Base-by-base conservation (phyloP, 495 filamentous ascomycete species). In the Bryoglossum gracile region DNA sequence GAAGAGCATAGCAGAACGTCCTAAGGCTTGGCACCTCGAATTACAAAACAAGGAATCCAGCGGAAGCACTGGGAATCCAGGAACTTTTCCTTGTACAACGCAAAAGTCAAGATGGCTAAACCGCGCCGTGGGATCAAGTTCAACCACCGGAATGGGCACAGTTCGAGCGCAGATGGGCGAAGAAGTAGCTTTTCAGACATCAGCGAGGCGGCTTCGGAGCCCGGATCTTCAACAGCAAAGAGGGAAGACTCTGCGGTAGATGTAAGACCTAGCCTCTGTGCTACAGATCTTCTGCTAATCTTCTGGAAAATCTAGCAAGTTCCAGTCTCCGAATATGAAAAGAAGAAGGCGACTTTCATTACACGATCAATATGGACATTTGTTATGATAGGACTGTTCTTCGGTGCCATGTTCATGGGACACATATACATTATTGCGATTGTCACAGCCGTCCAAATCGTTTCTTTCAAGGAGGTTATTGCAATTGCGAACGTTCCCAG, bases 401-500 rank as follows among this genome's bases (percentile, higher is more conserved):
- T 96, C 71, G 76, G 76, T 38, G 78, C 85, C 50, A 80, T 99
- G 70, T 90, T 95, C 64, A 84, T 87, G 37, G 94, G 94, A 30
- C 94, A 99, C 63, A 89, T 99, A 62, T 99, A 97, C 69, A 83
- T 99, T 55, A 84, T 99, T 62, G 83, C 75, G 46, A 82, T 96
- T 57, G 83, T 96, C 35, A 95, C 92, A 26, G 86, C 82, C 21
- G 76, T 99, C 22, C 94, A 99, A 64, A 91, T 99, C 59, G 75
- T 97, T 46, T 95, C 89, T 10, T 99, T 97, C 78, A 97, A 97
- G 71, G 94, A 99, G 65, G 94, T 99, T 53, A 96, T 99, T 62
- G 89, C 90, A 46, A 99, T 99, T 57, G 84, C 92, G 55, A 94
- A 89, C 65, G 87, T 96, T 8, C 89, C 91, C 22, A 94, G 87